Evolutionary conservation across 2,329 filamentous ascomycete species (phyloP).

Genomic region (Blumeria hordei): DNA sequence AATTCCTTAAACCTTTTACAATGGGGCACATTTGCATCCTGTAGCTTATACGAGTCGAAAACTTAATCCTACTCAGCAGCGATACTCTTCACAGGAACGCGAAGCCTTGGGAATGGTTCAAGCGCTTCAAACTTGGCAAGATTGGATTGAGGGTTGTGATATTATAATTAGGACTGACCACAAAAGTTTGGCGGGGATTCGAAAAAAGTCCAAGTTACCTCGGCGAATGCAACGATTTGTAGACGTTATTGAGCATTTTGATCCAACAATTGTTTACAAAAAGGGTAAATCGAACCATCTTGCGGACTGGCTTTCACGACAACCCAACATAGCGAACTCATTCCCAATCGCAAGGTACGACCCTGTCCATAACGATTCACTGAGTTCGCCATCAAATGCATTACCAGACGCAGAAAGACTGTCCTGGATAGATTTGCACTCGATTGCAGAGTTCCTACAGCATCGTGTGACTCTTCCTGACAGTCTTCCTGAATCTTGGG

Average conservation of each 20-base stretch:
- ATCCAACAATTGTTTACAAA: slow-evolving; percentile 1
- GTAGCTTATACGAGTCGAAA: background rate
- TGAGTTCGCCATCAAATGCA: background rate
- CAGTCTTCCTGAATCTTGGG: background rate
- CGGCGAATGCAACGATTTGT: background rate
- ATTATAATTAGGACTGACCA: background rate
- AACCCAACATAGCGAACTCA: background rate
- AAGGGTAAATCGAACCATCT: background rate
- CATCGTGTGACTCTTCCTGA: background rate
- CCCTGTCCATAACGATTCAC: background rate
- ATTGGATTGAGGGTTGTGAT: background rate
- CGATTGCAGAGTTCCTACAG: background rate
- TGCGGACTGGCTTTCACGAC: background rate
- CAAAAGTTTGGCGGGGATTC: background rate
- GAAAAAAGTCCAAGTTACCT: background rate
- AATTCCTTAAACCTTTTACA: too few species aligned
- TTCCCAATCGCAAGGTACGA: background rate
- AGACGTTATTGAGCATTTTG: background rate
- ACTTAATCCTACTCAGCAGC: background rate
- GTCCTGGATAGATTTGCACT: background rate
- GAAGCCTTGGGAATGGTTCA: background rate
- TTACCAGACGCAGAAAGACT: background rate
- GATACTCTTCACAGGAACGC: background rate
- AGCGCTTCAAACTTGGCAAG: background rate
- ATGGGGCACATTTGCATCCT: background rate